Evolutionary conservation across 768 basidiomycete species (phyloP).

Genomic region (Lyophyllum decastes): DNA sequence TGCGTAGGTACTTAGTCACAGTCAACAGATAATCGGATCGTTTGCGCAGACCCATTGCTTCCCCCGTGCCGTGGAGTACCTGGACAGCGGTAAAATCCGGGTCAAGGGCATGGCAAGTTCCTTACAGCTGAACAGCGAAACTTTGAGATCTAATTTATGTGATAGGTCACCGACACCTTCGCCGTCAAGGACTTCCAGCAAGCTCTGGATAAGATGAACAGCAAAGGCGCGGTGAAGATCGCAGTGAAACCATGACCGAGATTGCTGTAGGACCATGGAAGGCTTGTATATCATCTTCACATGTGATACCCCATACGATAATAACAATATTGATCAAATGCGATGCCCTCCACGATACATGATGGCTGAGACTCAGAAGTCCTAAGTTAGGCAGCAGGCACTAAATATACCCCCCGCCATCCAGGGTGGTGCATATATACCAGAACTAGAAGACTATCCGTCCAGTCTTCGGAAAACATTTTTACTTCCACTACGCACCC

Average conservation of each 20-base stretch:
- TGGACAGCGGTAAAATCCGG: constrained; percentile 71
- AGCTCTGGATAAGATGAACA: constrained; percentile 68
- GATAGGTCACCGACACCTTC: constrained; percentile 57
- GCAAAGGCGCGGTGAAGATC: constrained; percentile 53
- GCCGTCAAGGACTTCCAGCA: constrained; percentile 60
- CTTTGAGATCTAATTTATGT: not conserved
- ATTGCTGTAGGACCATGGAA: not conserved
- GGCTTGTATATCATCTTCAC: not conserved
- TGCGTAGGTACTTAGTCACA: constrained; percentile 19
- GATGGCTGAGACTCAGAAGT: too few species aligned
- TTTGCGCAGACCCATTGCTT: constrained; percentile 80
- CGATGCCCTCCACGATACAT: too few species aligned
- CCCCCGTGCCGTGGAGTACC: constrained; percentile 76
- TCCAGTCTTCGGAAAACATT: constrained; percentile 66
- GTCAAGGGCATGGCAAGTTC: constrained; percentile 52
- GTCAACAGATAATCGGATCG: constrained; percentile 80
- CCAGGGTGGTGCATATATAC: not conserved
- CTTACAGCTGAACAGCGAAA: not conserved
- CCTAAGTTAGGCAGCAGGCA: too few species aligned
- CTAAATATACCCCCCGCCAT: not conserved
- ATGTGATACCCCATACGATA: not conserved
- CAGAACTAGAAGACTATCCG: constrained; percentile 4
- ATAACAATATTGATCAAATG: not conserved
- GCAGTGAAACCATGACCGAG: constrained; percentile 40
- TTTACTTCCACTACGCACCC: constrained; percentile 86